Base-by-base conservation (phyloP, 2,329 filamentous ascomycete genomes). In the Ascochyta fabae region DNA sequence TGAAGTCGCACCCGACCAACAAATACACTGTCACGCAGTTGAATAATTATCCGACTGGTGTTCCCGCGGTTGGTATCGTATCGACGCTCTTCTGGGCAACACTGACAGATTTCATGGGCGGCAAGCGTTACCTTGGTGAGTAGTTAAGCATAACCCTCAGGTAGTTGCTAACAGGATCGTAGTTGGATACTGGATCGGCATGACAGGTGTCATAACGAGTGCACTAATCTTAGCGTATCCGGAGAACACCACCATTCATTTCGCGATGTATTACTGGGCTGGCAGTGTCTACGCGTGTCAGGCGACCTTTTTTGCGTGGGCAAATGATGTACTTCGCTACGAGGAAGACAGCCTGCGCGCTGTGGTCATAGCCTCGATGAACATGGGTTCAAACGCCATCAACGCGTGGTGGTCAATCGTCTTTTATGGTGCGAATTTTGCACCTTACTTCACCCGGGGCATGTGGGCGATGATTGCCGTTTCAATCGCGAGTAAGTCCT, bases 221-320 rank as follows among this genome's bases (percentile, higher is more conserved):
- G 80, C 82, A 4, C 82, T 91, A 79, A 83, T 91, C 2, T 74
- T 91, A 0, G 80, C 80, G 0, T 80, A 31, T 35, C 79, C 81
- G 0, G 72, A 76, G 0, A 82, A 80, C 3, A 87, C 84, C 0
- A 67, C 80, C 0, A 77, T 83, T 1, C 81, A 86, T 0, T 88
- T 91, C 58, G 86, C 72, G 0, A 86, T 87, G 4, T 90, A 89
- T 63, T 90, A 90, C 71, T 88, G 85, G 84, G 86, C 87, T 0
- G 88, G 88, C 0, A 78, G 83, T 3, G 86, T 90, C 0, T 91
- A 91, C 62, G 88, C 88, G 0, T 89, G 88, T 65, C 88, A 91
- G 72, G 87, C 88, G 0, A 88, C 86, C 0, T 90, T 91, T 63
- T 91, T 91, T 62, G 88, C 88, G 0, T 91, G 88, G 88, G 88